Percentiles rank a stretch among this genome's conserved stretches.
phyloP scores from a whole-genome alignment of 331 rosid genomes.

The Ulmus americana region DNA sequence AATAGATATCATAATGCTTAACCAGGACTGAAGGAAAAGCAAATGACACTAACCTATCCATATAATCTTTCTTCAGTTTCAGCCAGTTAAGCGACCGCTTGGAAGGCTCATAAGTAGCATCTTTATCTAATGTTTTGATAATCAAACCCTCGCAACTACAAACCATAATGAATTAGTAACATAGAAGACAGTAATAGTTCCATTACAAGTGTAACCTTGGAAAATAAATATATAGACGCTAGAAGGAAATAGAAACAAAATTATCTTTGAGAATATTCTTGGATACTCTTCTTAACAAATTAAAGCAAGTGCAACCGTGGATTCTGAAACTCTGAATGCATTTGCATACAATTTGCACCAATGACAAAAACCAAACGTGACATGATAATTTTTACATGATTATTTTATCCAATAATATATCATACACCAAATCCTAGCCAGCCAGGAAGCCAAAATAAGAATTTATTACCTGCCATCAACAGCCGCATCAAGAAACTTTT shows the following conservation, averaged over 20 bases:
- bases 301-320: neutral
- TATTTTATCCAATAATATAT: neutral
- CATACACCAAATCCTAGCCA: conserved; percentile 13
- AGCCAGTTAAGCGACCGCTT: conserved; percentile 84
- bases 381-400: conserved; percentile 11
- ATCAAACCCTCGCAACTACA: conserved; percentile 88
- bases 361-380: neutral
- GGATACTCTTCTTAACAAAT: neutral
- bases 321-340: conserved; percentile 4
- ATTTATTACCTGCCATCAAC: conserved; percentile 56
- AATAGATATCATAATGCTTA: conserved; percentile 17
- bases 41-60: conserved; percentile 49
- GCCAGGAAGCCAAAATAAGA: conserved; percentile 15
- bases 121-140: conserved; percentile 69
- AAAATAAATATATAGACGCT: neutral
- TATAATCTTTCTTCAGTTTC: conserved; percentile 89
- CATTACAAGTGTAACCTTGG: neutral
- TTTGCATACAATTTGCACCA: neutral
- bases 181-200: neutral
- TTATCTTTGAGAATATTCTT: neutral
- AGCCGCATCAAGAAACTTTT: conserved; percentile 67
- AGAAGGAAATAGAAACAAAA: neutral
- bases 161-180: conserved; percentile 25
- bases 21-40: conserved; percentile 15
- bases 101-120: conserved; percentile 89